Conservation (phyloP, 108 stramenopile genomes). For the Skeletonema grethae region DNA sequence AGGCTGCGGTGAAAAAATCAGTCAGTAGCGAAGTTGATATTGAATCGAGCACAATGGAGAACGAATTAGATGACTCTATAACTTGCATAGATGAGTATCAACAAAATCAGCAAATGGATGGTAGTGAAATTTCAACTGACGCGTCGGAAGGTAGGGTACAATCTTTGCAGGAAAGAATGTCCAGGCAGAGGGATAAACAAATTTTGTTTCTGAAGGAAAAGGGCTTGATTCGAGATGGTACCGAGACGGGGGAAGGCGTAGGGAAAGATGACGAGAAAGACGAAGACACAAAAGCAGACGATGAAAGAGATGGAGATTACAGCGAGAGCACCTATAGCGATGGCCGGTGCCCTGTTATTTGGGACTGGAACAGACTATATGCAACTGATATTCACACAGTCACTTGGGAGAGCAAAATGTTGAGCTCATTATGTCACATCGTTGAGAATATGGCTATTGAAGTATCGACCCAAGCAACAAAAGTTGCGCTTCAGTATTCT, state of each 20-base stretch:
- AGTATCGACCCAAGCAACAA: slow-evolving; percentile 50
- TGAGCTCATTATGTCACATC: slow-evolving; percentile 52
- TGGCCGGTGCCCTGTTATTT: slow-evolving; percentile 46
- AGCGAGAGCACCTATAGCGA: neutral
- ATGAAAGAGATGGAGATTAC: slow-evolving; percentile 20
- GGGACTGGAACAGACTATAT: slow-evolving; percentile 65
- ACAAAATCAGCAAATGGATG: neutral
- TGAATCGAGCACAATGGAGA: slow-evolving; percentile 19
- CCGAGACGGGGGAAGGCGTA: slow-evolving; percentile 1
- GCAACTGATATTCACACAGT: slow-evolving; percentile 67
- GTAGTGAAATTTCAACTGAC: neutral
- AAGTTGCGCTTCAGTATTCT: slow-evolving; percentile 54
- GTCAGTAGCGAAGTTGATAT: neutral
- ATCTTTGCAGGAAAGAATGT: slow-evolving; percentile 14
- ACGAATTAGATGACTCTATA: slow-evolving; percentile 8
- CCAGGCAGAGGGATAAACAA: slow-evolving; percentile 5
- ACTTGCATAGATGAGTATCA: slow-evolving; percentile 3
- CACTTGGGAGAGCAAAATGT: slow-evolving; percentile 62
- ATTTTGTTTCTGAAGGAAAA: slow-evolving; percentile 12
- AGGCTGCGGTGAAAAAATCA: neutral
- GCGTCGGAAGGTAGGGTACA: neutral
- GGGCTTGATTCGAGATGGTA: neutral
- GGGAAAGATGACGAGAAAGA: slow-evolving; percentile 9
- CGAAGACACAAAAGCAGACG: slow-evolving; percentile 9
- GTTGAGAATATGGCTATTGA: slow-evolving; percentile 57